These are phyloP conservation scores for Phytophthora tentaculata DNA, from an alignment of 352 stramenopile species.

Conservation along the genomic window DNA sequence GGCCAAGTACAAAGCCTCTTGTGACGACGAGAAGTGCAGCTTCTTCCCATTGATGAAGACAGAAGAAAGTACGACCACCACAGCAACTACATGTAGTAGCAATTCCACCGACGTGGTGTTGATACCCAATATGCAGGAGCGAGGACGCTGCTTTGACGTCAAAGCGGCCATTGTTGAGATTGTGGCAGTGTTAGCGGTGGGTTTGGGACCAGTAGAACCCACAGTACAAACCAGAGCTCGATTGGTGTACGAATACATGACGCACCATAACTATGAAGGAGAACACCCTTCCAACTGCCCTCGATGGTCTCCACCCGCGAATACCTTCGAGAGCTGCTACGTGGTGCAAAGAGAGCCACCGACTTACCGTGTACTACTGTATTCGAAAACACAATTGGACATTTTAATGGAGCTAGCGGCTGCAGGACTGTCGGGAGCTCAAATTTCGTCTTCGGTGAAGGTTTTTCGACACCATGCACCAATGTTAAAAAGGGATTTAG, in stretches of 20 bases:
- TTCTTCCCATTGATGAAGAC: slow-evolving; percentile 43
- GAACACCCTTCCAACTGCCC: slow-evolving; percentile 7
- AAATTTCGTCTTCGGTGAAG: slow-evolving; percentile 31
- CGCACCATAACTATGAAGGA: slow-evolving; percentile 25
- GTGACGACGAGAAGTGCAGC: slow-evolving; percentile 41
- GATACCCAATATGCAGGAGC: slow-evolving; percentile 21
- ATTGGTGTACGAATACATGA: slow-evolving; percentile 30
- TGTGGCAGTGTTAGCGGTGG: slow-evolving; percentile 30
- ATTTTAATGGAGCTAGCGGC: slow-evolving; percentile 32
- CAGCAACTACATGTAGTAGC: background rate
- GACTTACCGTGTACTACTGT: slow-evolving; percentile 34
- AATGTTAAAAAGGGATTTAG: slow-evolving; percentile 18
- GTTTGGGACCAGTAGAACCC: slow-evolving; percentile 19
- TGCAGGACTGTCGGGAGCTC: slow-evolving; percentile 24
- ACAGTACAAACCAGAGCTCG: slow-evolving; percentile 28
- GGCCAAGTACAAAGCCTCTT: slow-evolving; percentile 42
- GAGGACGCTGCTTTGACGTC: slow-evolving; percentile 22
- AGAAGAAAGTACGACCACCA: background rate
- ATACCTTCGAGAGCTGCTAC: slow-evolving; percentile 30
- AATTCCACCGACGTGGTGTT: background rate
- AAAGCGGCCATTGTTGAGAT: slow-evolving; percentile 32
- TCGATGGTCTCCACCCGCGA: slow-evolving; percentile 13
- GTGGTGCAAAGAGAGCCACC: slow-evolving; percentile 23
- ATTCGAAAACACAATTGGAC: slow-evolving; percentile 28
- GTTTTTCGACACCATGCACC: slow-evolving; percentile 12